Percentiles rank a stretch among this genome's conserved stretches.
Conservation (phyloP, 2,329 filamentous ascomycete species). For the Penicillium thymicola region DNA sequence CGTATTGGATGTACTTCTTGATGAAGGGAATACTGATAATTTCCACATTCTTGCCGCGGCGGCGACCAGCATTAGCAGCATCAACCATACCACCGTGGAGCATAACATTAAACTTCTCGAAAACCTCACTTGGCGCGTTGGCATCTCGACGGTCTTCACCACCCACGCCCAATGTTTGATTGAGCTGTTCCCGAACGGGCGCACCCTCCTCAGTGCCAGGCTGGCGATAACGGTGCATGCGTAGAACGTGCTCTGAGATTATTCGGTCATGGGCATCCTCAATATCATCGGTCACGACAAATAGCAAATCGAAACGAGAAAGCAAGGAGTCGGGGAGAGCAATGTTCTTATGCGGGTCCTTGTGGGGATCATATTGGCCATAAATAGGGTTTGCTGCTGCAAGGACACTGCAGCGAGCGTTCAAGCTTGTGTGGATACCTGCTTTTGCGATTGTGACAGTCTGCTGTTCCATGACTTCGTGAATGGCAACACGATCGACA, state of each 20-base stretch:
- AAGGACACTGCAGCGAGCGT: slow-evolving; percentile 93
- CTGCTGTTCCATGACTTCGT: slow-evolving; percentile 99
- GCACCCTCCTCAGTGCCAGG: slow-evolving; percentile 91
- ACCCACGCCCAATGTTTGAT: slow-evolving; percentile 83
- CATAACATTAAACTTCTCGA: slow-evolving; percentile 95
- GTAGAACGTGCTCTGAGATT: slow-evolving; percentile 92
- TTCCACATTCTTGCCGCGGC: slow-evolving; percentile 72
- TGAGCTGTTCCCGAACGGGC: slow-evolving; percentile 81
- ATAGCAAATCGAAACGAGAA: slow-evolving; percentile 96
- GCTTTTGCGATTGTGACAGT: slow-evolving; percentile 99
- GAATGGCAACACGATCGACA: slow-evolving; percentile 93
- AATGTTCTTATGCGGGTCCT: slow-evolving; percentile 98
- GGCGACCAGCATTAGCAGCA: slow-evolving; percentile 59
- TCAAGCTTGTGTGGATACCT: slow-evolving; percentile 94
- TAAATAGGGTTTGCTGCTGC: slow-evolving; percentile 97
- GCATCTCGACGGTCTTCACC: slow-evolving; percentile 71
- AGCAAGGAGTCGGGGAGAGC: slow-evolving; percentile 92
- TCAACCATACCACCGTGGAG: slow-evolving; percentile 85
- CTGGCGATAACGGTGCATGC: slow-evolving; percentile 94
- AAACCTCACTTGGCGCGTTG: slow-evolving; percentile 77
- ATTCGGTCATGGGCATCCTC: slow-evolving; percentile 88
- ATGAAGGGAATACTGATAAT: slow-evolving; percentile 96
- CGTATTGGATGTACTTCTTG: slow-evolving; percentile 99
- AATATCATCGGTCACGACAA: slow-evolving; percentile 97
- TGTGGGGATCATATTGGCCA: slow-evolving; percentile 96